phyloP scores from a whole-genome alignment of 108 stramenopile species.

The Parietichytrium sp. region DNA sequence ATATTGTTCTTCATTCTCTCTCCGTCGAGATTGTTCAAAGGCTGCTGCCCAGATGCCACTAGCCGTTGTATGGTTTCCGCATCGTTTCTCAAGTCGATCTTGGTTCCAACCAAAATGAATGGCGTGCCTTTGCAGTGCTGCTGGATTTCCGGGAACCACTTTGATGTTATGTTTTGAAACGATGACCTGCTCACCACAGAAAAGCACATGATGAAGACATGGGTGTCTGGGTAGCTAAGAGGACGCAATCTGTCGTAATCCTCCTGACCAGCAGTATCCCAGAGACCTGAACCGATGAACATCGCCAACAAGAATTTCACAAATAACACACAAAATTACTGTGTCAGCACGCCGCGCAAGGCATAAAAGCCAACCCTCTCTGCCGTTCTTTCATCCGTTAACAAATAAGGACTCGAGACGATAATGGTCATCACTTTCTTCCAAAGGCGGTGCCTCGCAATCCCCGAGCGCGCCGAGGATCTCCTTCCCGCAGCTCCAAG shows the following conservation, averaged over 20 bases:
- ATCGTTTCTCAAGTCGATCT: slow-evolving; percentile 58
- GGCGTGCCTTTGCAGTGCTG: slow-evolving; percentile 64
- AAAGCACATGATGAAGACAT: slow-evolving; percentile 67
- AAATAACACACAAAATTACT: no score
- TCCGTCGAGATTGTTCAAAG: slow-evolving; percentile 52
- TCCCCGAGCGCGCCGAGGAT: no score
- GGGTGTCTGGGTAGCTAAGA: slow-evolving; percentile 67
- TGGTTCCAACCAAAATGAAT: slow-evolving; percentile 66
- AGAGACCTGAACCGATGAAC: slow-evolving; percentile 65
- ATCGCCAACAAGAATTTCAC: no score
- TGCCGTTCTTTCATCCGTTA: no score
- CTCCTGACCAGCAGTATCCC: slow-evolving; percentile 72
- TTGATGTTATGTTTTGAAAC: slow-evolving; percentile 63
- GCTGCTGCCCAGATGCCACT: slow-evolving; percentile 42
- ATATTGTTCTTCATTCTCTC: slow-evolving; percentile 54
- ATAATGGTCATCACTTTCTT: no score
- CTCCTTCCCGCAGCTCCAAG: no score
- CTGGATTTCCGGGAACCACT: slow-evolving; percentile 65
- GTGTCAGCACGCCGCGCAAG: no score
- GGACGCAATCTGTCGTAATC: slow-evolving; percentile 69
- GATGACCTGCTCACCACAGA: slow-evolving; percentile 52
- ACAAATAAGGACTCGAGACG: no score
- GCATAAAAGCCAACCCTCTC: no score
- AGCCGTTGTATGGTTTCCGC: slow-evolving; percentile 39
- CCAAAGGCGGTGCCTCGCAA: no score